A percentile compares a stretch with the other conserved stretches of the same genome.
Evolutionary conservation across 2,329 filamentous ascomycete species (phyloP).

Genomic region (Corinectria fuckeliana): DNA sequence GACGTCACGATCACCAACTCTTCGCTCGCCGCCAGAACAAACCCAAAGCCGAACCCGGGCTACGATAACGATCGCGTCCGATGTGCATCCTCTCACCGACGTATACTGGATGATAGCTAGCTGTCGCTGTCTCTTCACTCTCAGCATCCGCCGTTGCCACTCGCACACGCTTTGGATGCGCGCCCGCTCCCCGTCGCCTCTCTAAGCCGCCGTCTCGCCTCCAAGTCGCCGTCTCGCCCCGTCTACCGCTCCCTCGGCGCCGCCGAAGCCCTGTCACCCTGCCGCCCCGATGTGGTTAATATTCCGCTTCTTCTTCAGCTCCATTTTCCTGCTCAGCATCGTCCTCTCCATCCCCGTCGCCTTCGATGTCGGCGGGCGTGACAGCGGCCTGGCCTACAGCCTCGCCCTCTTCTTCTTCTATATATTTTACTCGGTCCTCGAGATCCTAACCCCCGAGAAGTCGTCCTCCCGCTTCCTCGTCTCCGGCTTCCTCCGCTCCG

Average conservation of each 20-base stretch:
- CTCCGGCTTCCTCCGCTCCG: constrained; percentile 71
- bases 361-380: constrained; percentile 96
- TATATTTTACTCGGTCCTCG: constrained; percentile 82
- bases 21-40: constrained; percentile 6
- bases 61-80: constrained; percentile 21
- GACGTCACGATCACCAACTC: constrained; percentile 11
- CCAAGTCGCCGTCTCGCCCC: constrained; percentile 21
- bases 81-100: constrained; percentile 30
- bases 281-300: constrained; percentile 76
- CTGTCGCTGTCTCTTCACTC: constrained; percentile 1
- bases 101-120: constrained; percentile 22
- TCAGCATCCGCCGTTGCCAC: constrained; percentile 21
- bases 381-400: constrained; percentile 93
- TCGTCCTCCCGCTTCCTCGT: constrained; percentile 78
- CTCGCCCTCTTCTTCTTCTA: constrained; percentile 90
- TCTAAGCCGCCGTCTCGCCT: constrained; percentile 21
- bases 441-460: constrained; percentile 78
- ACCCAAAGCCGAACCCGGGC: background rate
- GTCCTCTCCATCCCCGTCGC: constrained; percentile 95
- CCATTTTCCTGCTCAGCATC: constrained; percentile 87
- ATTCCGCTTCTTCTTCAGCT: constrained; percentile 78
- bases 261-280: constrained; percentile 38
- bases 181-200: constrained; percentile 7
- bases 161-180: constrained; percentile 27
- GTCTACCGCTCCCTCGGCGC: constrained; percentile 31